phyloP scores from a whole-genome alignment of 2,329 filamentous ascomycete genomes.

The Clarireedia paspali region DNA sequence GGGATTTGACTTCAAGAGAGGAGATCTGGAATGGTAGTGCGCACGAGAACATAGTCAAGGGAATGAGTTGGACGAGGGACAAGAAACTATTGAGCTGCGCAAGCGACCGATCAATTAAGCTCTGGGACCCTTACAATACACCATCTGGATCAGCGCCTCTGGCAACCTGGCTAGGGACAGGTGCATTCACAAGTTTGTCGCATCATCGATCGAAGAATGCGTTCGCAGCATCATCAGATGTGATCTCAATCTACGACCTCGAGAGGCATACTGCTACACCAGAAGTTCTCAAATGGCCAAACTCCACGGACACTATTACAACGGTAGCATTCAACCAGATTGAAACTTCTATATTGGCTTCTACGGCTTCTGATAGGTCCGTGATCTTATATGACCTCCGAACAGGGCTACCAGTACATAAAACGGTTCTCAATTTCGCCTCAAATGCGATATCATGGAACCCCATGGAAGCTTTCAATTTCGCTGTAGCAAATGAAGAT shows the following conservation, averaged over 20 bases:
- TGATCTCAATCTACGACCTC: constrained; percentile 83
- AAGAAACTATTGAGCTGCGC: constrained; percentile 81
- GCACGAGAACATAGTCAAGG: constrained; percentile 91
- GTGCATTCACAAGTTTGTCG: constrained; percentile 75
- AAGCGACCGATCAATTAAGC: constrained; percentile 77
- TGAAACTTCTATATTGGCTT: constrained; percentile 85
- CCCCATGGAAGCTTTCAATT: constrained; percentile 93
- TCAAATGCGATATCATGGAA: constrained; percentile 87
- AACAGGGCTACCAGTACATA: constrained; percentile 74
- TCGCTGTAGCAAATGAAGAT: constrained; percentile 88
- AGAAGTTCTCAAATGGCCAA: constrained; percentile 82
- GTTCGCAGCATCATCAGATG: constrained; percentile 72
- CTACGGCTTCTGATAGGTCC: constrained; percentile 75
- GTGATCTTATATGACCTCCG: constrained; percentile 89
- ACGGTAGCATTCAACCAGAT: constrained; percentile 85
- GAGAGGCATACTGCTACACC: constrained; percentile 72
- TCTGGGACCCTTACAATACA: constrained; percentile 84
- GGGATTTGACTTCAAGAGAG: constrained; percentile 67
- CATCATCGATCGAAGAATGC: constrained; percentile 72
- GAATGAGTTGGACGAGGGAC: constrained; percentile 80
- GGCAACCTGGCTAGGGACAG: constrained; percentile 76
- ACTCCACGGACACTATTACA: constrained; percentile 82
- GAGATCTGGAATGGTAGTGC: constrained; percentile 73
- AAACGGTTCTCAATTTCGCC: constrained; percentile 73
- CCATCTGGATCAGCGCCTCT: constrained; percentile 60